phyloP scores from a whole-genome alignment of 106 monocot species.

The Platanthera zijinensis region DNA sequence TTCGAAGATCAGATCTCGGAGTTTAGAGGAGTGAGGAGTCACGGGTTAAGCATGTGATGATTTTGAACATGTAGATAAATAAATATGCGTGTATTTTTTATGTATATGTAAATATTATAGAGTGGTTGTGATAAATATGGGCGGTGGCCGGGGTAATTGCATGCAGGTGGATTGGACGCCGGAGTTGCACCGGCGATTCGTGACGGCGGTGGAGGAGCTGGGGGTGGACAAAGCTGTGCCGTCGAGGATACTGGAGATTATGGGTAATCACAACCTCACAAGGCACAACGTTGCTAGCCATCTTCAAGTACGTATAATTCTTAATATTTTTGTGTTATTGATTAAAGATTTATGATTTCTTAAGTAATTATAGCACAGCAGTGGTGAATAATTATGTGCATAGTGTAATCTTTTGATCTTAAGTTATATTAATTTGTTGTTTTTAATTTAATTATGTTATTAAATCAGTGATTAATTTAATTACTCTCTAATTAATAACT shows the following conservation, averaged over 20 bases:
- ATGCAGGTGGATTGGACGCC: constrained; percentile 98
- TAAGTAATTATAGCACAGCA: not conserved
- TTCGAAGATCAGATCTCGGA: no score
- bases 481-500: not conserved
- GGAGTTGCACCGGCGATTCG: constrained; percentile 93
- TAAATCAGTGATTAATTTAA: not conserved
- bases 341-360: not conserved
- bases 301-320: constrained; percentile 66
- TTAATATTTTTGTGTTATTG: not conserved
- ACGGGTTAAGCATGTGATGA: no score
- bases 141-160: no score
- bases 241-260: constrained; percentile 84
- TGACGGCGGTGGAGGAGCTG: constrained; percentile 92
- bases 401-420: no score
- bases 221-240: constrained; percentile 96
- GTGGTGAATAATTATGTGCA: not conserved
- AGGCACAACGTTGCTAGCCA: constrained; percentile 95
- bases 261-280: constrained; percentile 88
- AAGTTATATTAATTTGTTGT: no score
- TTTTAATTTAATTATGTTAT: no score
- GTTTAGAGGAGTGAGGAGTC: no score
- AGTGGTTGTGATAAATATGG: no score
- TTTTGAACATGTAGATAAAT: no score
- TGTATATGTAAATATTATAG: no score
- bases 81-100: no score